phyloP scores from a whole-genome alignment of 2,329 filamentous ascomycete genomes.

The Coccinonectria pachysandricola region DNA sequence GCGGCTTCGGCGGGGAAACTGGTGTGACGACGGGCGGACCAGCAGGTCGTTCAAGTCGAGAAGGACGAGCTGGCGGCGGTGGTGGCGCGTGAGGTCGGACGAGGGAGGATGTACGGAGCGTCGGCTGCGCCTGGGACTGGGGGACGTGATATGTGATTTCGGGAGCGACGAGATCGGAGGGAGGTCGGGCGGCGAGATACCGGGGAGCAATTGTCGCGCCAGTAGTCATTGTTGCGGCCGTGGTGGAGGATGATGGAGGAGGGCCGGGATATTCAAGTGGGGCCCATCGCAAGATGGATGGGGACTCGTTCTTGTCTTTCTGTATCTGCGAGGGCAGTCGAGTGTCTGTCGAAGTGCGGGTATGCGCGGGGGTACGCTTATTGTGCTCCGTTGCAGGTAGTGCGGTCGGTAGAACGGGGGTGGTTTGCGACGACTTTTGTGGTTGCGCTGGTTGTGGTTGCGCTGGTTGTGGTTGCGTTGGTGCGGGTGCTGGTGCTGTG shows the following conservation, averaged over 20 bases:
- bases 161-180: constrained; percentile 27
- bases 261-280: constrained; percentile 15
- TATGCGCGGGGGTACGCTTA: constrained; percentile 12
- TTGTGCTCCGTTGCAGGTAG: constrained; percentile 9
- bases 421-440: constrained; percentile 1
- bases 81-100: constrained; percentile 25
- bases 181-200: constrained; percentile 5
- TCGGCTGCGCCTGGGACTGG: constrained; percentile 19
- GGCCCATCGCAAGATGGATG: constrained; percentile 15
- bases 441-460: constrained; percentile 9
- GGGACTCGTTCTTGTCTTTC: too few species aligned
- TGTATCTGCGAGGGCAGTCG: too few species aligned
- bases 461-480: constrained; percentile 11
- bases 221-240: constrained; percentile 1
- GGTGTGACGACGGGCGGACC: constrained; percentile 21
- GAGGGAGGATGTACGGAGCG: constrained; percentile 19
- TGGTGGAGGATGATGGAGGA: too few species aligned
- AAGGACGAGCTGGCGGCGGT: constrained; percentile 20
- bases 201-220: not conserved
- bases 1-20: constrained; percentile 26
- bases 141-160: constrained; percentile 31
- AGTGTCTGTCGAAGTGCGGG: too few species aligned
- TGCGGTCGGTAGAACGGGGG: not conserved
- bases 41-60: constrained; percentile 15
- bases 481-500: constrained; percentile 4